phyloP scores from a whole-genome alignment of 148 eudicot species.

The Nepenthes mirabilis region DNA sequence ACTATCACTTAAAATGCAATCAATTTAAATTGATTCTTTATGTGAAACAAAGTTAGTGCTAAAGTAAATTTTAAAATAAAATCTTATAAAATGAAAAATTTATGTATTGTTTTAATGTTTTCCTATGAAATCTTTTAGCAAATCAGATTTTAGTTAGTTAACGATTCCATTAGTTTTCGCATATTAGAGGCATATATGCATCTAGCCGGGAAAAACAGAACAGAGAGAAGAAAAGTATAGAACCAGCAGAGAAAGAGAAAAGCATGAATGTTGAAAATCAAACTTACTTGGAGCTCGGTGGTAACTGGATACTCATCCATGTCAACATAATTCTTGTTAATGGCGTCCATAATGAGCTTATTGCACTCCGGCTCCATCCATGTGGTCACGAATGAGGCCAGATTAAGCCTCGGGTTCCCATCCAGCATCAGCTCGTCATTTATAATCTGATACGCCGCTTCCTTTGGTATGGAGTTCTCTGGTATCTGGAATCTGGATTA shows the following conservation, averaged over 20 bases:
- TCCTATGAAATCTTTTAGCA: too few relatives aligned
- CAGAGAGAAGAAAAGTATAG: background rate
- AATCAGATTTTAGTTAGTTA: too few relatives aligned
- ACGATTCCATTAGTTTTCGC: too few relatives aligned
- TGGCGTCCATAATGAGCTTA: slow-evolving; percentile 59
- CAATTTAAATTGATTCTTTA: too few relatives aligned
- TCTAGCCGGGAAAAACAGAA: background rate
- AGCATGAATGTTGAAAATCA: too few relatives aligned
- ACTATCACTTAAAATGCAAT: too few relatives aligned
- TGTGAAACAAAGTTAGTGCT: too few relatives aligned
- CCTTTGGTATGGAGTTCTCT: slow-evolving; percentile 63
- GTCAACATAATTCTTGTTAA: slow-evolving; percentile 72
- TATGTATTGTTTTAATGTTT: too few relatives aligned
- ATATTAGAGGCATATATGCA: too few relatives aligned
- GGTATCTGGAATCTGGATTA: slow-evolving; percentile 54
- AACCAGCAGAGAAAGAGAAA: background rate
- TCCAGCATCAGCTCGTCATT: slow-evolving; percentile 85
- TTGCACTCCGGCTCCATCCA: slow-evolving; percentile 99
- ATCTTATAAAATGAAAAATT: too few relatives aligned
- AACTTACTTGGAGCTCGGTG: slow-evolving; percentile 61
- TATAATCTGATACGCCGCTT: slow-evolving; percentile 84
- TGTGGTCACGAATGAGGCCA: slow-evolving; percentile 86
- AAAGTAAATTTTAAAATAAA: too few relatives aligned
- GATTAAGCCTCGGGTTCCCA: slow-evolving; percentile 76
- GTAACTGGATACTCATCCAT: slow-evolving; percentile 84